These are phyloP conservation scores for Phaeotremella skinneri DNA, from an alignment of 768 basidiomycete species.

Conservation along the genomic window DNA sequence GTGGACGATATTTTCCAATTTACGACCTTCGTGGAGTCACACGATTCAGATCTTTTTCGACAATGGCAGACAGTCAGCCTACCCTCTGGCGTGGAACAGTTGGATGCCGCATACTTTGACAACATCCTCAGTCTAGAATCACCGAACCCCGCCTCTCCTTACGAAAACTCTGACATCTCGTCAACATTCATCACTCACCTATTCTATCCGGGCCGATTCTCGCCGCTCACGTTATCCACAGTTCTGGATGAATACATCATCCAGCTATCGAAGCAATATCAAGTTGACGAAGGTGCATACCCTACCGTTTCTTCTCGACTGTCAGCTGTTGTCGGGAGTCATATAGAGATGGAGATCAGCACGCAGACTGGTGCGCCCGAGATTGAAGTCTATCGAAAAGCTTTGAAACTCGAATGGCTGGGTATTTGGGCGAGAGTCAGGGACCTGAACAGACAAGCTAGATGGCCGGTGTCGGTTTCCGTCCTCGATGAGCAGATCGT, in stretches of 20 bases:
- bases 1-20: slow-evolving; percentile 58
- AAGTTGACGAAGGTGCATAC: slow-evolving; percentile 60
- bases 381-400: slow-evolving; percentile 75
- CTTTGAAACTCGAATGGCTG: slow-evolving; percentile 89
- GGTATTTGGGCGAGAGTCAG: slow-evolving; percentile 87
- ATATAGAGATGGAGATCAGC: slow-evolving; percentile 69
- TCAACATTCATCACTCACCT: slow-evolving; percentile 78
- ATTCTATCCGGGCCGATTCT: slow-evolving; percentile 85
- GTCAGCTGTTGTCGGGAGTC: slow-evolving; percentile 79
- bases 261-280: slow-evolving; percentile 56
- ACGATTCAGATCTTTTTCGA: slow-evolving; percentile 20
- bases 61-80: slow-evolving; percentile 39
- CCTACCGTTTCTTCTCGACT: slow-evolving; percentile 70
- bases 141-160: slow-evolving; percentile 37
- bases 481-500: slow-evolving; percentile 51
- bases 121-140: slow-evolving; percentile 64
- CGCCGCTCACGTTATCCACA: slow-evolving; percentile 71
- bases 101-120: slow-evolving; percentile 71
- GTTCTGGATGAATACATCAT: slow-evolving; percentile 81
- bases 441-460: slow-evolving; percentile 66
- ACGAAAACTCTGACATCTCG: slow-evolving; percentile 56
- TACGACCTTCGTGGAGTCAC: slow-evolving; percentile 57
- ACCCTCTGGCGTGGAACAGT: slow-evolving; percentile 17
- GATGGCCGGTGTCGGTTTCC: slow-evolving; percentile 43
- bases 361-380: slow-evolving; percentile 75